Conservation (phyloP, 345 rosid genomes). For the Firmiana major region DNA sequence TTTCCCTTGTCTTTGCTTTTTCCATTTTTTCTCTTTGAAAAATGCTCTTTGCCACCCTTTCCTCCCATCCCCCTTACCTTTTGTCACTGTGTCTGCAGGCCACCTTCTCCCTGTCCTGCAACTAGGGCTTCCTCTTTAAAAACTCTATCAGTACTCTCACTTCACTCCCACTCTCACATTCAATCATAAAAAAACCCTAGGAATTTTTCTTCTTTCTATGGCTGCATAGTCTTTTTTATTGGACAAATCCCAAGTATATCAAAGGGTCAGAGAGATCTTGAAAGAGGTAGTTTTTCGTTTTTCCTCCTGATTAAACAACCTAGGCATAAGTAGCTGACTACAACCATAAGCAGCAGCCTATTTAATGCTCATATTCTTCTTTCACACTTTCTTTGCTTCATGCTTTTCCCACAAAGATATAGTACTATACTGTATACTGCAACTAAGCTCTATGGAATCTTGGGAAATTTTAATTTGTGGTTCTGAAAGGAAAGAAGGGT, state of each 20-base stretch:
- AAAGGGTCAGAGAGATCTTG: neutral
- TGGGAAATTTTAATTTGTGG: neutral
- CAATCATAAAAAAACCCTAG: neutral
- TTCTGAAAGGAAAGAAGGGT: neutral
- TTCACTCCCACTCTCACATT: neutral
- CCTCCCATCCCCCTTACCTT: conserved; percentile 1
- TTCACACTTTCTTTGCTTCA: neutral
- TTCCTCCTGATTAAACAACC: neutral
- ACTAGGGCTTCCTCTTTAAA: conserved; percentile 8
- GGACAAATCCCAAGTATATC: neutral
- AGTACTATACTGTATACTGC: too few species aligned
- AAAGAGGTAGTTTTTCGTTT: conserved; percentile 1
- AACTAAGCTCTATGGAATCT: neutral
- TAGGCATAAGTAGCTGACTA: neutral
- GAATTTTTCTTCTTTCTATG: conserved; percentile 11
- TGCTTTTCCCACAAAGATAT: neutral
- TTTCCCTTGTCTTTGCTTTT: conserved; percentile 1
- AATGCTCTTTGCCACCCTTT: conserved; percentile 16
- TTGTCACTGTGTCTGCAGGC: conserved; percentile 9
- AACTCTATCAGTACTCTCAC: neutral
- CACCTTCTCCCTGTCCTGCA: conserved; percentile 1
- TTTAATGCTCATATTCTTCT: too few species aligned
- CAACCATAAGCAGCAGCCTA: neutral
- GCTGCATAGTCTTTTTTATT: conserved; percentile 13
- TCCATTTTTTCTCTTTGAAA: neutral